A percentile compares a stretch with the other conserved stretches of the same genome.
phyloP scores from a whole-genome alignment of 1,139 yeast genomes.

The Geotrichum histeridarum region DNA sequence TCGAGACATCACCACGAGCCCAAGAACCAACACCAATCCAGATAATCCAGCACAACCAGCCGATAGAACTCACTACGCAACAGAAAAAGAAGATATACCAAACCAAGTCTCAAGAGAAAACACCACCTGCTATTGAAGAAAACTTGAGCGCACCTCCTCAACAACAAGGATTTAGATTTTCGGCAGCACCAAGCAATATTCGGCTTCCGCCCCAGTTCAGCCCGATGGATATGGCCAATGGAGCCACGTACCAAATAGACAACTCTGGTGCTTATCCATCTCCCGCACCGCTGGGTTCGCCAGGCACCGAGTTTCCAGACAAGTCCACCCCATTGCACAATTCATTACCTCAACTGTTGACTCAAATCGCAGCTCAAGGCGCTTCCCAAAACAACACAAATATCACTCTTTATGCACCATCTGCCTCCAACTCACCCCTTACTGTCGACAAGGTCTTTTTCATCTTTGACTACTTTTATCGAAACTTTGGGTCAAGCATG shows the following conservation, averaged over 20 bases:
- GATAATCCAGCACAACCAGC: slow-evolving; percentile 1
- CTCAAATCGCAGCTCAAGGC: background rate
- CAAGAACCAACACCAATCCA: background rate
- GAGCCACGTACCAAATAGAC: background rate
- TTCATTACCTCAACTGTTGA: background rate
- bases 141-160: background rate
- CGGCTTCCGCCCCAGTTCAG: background rate
- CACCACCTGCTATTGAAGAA: too few species aligned
- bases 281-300: background rate
- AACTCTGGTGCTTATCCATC: background rate
- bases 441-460: background rate
- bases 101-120: background rate
- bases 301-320: background rate
- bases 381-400: background rate
- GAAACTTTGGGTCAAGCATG: slow-evolving; percentile 9
- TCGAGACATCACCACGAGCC: background rate
- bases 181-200: too few species aligned
- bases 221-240: background rate
- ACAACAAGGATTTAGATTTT: background rate
- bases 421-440: slow-evolving; percentile 5
- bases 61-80: background rate
- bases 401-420: background rate
- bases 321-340: background rate
- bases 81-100: background rate
- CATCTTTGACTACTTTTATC: slow-evolving; percentile 7